Evolutionary conservation across 139 green algal species (phyloP), one percentile per base, ranked within the genome.

Genomic region (Coelastrella sp.): DNA sequence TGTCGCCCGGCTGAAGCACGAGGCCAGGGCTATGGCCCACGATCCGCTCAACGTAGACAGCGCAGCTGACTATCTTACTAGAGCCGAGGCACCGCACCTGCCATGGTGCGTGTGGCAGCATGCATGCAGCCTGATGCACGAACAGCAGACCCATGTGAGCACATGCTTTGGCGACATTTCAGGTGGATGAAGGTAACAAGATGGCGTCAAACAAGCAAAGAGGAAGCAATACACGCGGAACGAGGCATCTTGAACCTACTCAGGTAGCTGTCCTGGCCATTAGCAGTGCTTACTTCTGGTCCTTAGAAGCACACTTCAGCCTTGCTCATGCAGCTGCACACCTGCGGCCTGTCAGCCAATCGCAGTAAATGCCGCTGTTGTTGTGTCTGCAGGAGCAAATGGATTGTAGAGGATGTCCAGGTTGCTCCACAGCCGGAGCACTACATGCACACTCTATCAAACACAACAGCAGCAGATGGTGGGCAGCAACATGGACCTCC

Each of bases 361-460:
- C 32, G 32, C 32, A 47, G 32, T 47, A 47, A 47, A 47, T 47
- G 32, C 32, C 32, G 32, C 32, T 1, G 0, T 47, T 47, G 32
- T 81, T 47, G 8, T 7, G 14, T 5, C 16, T 84, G 32, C 88
- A 93, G 92, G 54, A 89, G 87, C 8, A 77, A 86, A 5, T 80
- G 95, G 86, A 11, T 88, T 14, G 73, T 92, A 0, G 61, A 78
- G 7, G 90, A 95, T 65, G 91, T 95, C 0, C 58, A 47, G 3
- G 85, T 97, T 19, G 96, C 94, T 5, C 89, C 92, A 2, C 59
- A 84, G 73, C 87, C 81, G 22, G 81, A 98, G 16, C 84, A 97
- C 2, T 96, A 90, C 88, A 93, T 98, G 83, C 96, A 98, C 92
- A 97, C 94, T 0, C 84, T 97, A 4, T 75, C 58, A 0, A 92